A percentile compares a stretch with the other conserved stretches of the same genome.
Conservation (phyloP, 2,329 filamentous ascomycete genomes). For the Dactylonectria estremocensis region DNA sequence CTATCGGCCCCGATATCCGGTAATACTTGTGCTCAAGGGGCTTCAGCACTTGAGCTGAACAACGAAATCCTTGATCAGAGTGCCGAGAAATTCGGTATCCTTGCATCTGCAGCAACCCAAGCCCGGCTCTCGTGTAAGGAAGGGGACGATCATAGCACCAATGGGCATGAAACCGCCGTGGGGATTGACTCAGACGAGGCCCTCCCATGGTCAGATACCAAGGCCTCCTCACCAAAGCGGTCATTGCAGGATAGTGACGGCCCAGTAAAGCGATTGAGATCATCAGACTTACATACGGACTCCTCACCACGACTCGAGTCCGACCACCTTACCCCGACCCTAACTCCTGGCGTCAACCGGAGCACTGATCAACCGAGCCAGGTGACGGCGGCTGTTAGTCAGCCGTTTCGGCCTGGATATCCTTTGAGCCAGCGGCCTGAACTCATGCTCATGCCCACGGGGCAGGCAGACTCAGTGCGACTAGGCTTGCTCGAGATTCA, state of each 20-base stretch:
- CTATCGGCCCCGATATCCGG: background rate
- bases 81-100: background rate
- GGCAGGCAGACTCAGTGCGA: too few relatives aligned
- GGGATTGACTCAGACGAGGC: background rate
- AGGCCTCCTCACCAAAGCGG: background rate
- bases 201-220: background rate
- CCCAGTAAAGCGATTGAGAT: background rate
- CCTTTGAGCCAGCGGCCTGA: too few relatives aligned
- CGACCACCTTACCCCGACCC: background rate
- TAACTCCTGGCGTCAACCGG: too few relatives aligned
- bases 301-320: background rate
- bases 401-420: too few relatives aligned
- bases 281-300: background rate
- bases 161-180: background rate
- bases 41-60: background rate
- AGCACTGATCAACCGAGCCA: too few relatives aligned
- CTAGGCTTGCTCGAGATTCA: too few relatives aligned
- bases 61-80: background rate
- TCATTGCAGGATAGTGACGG: background rate
- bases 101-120: background rate
- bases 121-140: too few relatives aligned
- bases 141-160: background rate
- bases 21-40: background rate
- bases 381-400: too few relatives aligned
- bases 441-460: too few relatives aligned